These are phyloP conservation scores for Aquanectria penicillioides DNA, from an alignment of 2,329 filamentous ascomycete genomes.

Conservation along the genomic window DNA sequence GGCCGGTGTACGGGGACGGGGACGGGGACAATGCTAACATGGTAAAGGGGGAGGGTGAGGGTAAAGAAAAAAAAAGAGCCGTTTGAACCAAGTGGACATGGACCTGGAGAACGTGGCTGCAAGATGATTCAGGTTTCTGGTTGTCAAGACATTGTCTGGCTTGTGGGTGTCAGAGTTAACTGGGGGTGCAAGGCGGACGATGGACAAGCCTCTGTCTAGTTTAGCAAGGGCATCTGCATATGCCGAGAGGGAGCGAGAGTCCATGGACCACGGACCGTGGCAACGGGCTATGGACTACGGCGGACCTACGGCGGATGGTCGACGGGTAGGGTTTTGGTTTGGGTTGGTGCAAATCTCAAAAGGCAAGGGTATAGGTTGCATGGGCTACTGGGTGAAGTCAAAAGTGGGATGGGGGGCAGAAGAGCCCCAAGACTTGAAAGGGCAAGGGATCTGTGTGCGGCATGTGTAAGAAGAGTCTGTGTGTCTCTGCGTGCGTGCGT, in stretches of 20 bases:
- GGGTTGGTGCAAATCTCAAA: conserved; percentile 22
- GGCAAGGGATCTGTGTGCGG: conserved; percentile 36
- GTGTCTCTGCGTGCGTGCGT: no score
- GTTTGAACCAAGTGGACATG: conserved; percentile 29
- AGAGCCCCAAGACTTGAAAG: conserved; percentile 27
- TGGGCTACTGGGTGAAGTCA: conserved; percentile 22
- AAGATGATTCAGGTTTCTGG: conserved; percentile 32
- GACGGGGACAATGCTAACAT: conserved; percentile 3
- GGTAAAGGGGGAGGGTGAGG: conserved; percentile 40
- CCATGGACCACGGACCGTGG: conserved; percentile 29
- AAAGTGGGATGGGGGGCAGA: conserved; percentile 27
- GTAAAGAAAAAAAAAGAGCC: conserved; percentile 38
- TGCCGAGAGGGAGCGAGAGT: conserved; percentile 38
- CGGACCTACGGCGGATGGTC: conserved; percentile 6
- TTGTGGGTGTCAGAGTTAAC: conserved; percentile 35
- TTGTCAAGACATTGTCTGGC: conserved; percentile 36
- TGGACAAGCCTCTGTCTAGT: conserved; percentile 16
- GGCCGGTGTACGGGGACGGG: conserved; percentile 15
- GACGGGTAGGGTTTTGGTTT: conserved; percentile 23
- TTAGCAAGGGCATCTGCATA: conserved; percentile 41
- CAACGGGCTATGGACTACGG: conserved; percentile 24
- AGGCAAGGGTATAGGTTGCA: conserved; percentile 19
- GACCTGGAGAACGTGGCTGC: conserved; percentile 37
- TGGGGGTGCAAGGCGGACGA: conserved; percentile 36
- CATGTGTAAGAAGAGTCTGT: conserved; percentile 12